Evolutionary conservation across 352 stramenopile genomes (phyloP), one percentile per base, ranked within the genome.

Genomic region (Pythium aquatile): DNA sequence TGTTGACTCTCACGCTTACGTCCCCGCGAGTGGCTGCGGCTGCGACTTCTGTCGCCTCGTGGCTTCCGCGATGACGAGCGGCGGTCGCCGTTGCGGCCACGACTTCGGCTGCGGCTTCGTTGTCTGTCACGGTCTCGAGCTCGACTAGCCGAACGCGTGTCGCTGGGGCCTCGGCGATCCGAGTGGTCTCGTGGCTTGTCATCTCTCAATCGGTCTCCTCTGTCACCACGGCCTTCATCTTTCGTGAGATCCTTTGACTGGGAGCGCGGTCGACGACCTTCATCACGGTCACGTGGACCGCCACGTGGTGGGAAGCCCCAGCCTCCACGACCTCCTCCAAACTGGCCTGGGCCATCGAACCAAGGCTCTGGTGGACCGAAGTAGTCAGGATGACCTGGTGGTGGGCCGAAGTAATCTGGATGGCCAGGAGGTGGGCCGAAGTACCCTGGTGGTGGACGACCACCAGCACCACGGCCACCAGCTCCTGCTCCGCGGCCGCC

Each of bases 361-460:
- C 81, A 93, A 2, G 76, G 81, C 32, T 74, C 73, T 5, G 80
- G 81, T 33, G 80, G 81, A 9, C 81, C 84, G 63, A 89, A 91
- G 76, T 88, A 93, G 63, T 93, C 83, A 14, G 83, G 83, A 30
- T 90, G 82, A 29, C 82, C 84, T 30, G 80, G 82, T 14, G 82
- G 84, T 13, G 80, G 84, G 1, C 79, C 84, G 35, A 91, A 93
- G 63, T 91, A 91, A 42, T 91, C 84, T 33, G 80, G 83, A 17
- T 81, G 78, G 29, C 68, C 68, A 29, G 68, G 68, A 17, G 83
- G 83, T 1, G 79, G 77, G 17, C 82, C 81, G 61, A 90, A 93
- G 73, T 83, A 92, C 1, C 82, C 81, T 24, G 81, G 79, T 48
- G 81, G 83, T 32, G 79, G 79, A 61, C 85, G 84, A 33, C 73